Conservation (phyloP, 1,284 basidiomycete species). For the Apiotrichum gracile region DNA sequence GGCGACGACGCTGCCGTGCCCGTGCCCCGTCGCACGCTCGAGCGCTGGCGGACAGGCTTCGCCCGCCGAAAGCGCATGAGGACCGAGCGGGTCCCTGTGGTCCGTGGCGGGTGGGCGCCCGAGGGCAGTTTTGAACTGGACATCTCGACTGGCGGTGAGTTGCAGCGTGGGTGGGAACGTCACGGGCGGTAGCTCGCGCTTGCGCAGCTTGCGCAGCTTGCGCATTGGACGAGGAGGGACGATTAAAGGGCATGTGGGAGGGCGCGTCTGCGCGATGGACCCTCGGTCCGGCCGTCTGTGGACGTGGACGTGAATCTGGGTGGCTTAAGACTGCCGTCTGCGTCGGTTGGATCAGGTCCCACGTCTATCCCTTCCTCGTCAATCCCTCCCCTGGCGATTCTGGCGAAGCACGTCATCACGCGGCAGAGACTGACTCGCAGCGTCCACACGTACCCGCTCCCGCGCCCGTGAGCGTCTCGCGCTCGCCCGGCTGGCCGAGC, state of each 20-base stretch:
- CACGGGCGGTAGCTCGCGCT: neutral
- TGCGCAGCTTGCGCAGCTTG: too few relatives aligned
- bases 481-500: conserved; percentile 30
- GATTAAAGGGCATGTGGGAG: too few relatives aligned
- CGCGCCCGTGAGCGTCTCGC: conserved; percentile 24
- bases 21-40: conserved; percentile 11
- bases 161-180: neutral
- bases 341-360: too few relatives aligned
- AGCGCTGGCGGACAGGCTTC: conserved; percentile 26
- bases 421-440: conserved; percentile 12
- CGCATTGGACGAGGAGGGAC: too few relatives aligned
- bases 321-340: too few relatives aligned
- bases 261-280: too few relatives aligned
- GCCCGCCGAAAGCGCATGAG: conserved; percentile 19
- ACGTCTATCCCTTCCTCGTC: too few relatives aligned
- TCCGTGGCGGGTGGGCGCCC: conserved; percentile 40
- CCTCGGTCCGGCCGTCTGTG: too few relatives aligned
- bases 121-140: conserved; percentile 47
- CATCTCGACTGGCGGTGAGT: conserved; percentile 30
- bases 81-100: conserved; percentile 21
- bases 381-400: too few relatives aligned
- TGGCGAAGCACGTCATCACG: neutral
- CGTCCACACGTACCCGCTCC: conserved; percentile 18
- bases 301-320: too few relatives aligned
- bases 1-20: conserved; percentile 15